A percentile compares a stretch with the other conserved stretches of the same genome.
Evolutionary conservation across 1,284 basidiomycete genomes (phyloP).

Genomic region (Takashimella koratensis): DNA sequence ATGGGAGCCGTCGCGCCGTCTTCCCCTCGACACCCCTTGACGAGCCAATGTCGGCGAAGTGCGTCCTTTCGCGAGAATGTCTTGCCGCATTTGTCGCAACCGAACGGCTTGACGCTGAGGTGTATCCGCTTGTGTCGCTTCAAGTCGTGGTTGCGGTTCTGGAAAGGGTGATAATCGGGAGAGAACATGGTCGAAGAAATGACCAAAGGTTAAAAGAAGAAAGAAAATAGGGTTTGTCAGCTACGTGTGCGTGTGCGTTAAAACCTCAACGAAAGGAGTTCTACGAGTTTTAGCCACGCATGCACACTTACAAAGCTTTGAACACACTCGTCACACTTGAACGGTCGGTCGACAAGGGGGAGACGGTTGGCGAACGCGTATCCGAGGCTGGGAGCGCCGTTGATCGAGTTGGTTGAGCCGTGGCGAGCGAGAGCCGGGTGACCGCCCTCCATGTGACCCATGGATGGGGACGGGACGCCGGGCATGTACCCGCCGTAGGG

Average conservation of each 20-base stretch:
- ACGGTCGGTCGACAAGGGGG: slow-evolving; percentile 43
- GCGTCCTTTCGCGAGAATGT: slow-evolving; percentile 52
- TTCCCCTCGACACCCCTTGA: slow-evolving; percentile 50
- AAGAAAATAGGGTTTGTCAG: too few relatives aligned
- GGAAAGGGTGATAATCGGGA: neutral
- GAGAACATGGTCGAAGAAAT: too few relatives aligned
- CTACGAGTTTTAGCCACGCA: too few relatives aligned
- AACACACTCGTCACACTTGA: slow-evolving; percentile 50
- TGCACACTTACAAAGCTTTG: slow-evolving; percentile 49
- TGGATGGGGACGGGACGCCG: slow-evolving; percentile 13
- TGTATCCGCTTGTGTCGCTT: slow-evolving; percentile 52
- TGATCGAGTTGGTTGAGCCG: slow-evolving; percentile 26
- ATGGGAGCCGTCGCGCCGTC: slow-evolving; percentile 44
- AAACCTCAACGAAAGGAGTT: too few relatives aligned
- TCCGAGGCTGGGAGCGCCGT: slow-evolving; percentile 19
- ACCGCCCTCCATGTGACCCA: slow-evolving; percentile 12
- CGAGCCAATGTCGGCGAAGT: slow-evolving; percentile 50
- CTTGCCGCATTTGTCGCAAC: slow-evolving; percentile 50
- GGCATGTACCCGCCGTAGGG: slow-evolving; percentile 24
- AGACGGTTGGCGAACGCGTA: slow-evolving; percentile 35
- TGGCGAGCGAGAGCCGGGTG: slow-evolving; percentile 28
- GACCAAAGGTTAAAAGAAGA: too few relatives aligned
- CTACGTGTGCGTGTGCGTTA: too few relatives aligned
- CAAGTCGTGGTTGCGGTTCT: slow-evolving; percentile 52
- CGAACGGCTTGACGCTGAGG: slow-evolving; percentile 50